Evolutionary conservation across 176 grass and related monocot genomes (phyloP).

Genomic region (Aegilops tauschii): DNA sequence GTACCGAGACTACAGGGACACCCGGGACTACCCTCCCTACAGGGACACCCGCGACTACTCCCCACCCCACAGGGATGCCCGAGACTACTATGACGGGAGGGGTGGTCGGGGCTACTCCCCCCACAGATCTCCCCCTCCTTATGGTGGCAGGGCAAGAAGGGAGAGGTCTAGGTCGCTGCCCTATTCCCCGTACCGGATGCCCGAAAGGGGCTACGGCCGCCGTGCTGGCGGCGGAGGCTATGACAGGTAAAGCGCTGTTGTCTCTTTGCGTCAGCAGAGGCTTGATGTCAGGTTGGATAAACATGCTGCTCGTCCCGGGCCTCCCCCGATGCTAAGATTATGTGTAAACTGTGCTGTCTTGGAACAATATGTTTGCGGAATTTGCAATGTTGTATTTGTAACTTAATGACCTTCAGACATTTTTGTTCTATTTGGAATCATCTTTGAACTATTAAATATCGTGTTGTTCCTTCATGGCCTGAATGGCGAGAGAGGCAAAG

Average conservation of each 20-base stretch:
- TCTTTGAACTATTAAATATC: conserved; percentile 16
- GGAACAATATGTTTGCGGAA: neutral
- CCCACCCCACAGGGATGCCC: conserved; percentile 35
- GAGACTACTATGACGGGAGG: conserved; percentile 36
- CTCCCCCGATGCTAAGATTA: conserved; percentile 20
- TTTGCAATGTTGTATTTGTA: conserved; percentile 29
- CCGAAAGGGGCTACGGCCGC: conserved; percentile 51
- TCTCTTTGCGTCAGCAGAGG: neutral
- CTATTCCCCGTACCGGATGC: conserved; percentile 37
- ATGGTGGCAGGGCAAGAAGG: conserved; percentile 43
- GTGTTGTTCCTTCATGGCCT: conserved; percentile 22
- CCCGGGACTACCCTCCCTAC: conserved; percentile 49
- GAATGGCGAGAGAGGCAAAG: neutral
- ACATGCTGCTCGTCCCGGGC: neutral
- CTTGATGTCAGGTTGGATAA: neutral
- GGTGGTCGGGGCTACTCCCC: conserved; percentile 58
- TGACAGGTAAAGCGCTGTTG: conserved; percentile 16
- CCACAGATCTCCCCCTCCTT: conserved; percentile 36
- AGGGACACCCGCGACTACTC: conserved; percentile 51
- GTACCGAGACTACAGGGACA: conserved; percentile 43
- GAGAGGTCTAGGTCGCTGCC: conserved; percentile 48
- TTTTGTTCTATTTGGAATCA: neutral
- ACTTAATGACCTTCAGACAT: neutral
- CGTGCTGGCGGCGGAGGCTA: conserved; percentile 44
- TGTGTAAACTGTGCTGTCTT: neutral